phyloP scores from a whole-genome alignment of 331 rosid species.

The Malus hybrid region DNA sequence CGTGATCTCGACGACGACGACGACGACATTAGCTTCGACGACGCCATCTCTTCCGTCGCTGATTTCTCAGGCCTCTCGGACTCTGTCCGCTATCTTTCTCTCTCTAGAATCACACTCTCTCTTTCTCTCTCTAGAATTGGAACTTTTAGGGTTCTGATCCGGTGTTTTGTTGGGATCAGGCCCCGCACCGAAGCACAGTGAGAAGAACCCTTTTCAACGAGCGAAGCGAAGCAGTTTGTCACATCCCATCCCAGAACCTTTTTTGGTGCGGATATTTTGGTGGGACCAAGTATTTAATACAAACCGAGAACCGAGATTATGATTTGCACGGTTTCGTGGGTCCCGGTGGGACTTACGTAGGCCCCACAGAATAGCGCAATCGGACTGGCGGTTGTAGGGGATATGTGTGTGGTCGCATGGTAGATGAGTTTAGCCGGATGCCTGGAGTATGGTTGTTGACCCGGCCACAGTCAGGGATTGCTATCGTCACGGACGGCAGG shows the following conservation, averaged over 20 bases:
- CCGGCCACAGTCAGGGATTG: background rate
- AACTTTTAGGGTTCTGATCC: background rate
- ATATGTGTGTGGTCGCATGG: background rate
- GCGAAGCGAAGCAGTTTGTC: background rate
- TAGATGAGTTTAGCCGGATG: background rate
- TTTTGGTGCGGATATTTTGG: background rate
- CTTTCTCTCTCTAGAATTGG: background rate
- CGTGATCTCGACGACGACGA: constrained; percentile 35
- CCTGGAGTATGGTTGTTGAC: background rate
- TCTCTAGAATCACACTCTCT: too few species aligned
- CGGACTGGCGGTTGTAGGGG: background rate
- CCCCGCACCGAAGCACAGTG: background rate
- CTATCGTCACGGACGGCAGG: background rate
- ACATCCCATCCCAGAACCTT: background rate
- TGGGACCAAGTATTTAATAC: background rate
- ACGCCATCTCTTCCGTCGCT: constrained; percentile 39
- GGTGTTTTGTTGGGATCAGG: background rate
- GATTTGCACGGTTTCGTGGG: background rate
- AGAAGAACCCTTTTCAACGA: background rate
- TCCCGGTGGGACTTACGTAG: background rate
- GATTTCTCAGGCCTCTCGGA: background rate
- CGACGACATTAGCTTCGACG: constrained; percentile 43
- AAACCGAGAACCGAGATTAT: background rate
- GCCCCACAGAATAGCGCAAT: background rate
- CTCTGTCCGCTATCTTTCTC: background rate